Percentiles rank a stretch among this genome's conserved stretches.
Evolutionary conservation across 768 basidiomycete genomes (phyloP).

Genomic region (Pleurotus sapidus): DNA sequence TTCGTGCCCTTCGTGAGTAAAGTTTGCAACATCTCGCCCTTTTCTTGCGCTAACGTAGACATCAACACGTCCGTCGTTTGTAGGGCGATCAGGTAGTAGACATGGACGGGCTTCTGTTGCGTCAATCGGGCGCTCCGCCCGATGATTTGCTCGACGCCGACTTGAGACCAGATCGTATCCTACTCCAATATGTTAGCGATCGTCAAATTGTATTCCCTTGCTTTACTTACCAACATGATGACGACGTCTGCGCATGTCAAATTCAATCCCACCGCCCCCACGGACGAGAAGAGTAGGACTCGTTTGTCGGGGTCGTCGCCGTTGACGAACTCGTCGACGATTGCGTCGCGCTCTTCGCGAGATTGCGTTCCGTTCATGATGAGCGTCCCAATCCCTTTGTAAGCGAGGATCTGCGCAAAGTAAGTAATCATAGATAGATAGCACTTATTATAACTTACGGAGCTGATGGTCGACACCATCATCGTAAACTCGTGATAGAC

Average conservation of each 20-base stretch:
- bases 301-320: not conserved
- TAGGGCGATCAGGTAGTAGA: constrained; percentile 8
- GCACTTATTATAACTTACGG: too few species aligned
- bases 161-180: constrained; percentile 9
- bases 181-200: not conserved
- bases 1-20: not conserved
- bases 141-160: constrained; percentile 2
- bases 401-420: too few species aligned
- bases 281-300: constrained; percentile 3
- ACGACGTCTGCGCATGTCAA: constrained; percentile 2
- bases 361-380: not conserved
- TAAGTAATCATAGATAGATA: too few species aligned
- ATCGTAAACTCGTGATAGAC: too few species aligned
- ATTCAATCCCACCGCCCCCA: constrained; percentile 3
- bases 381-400: not conserved
- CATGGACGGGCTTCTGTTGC: constrained; percentile 5
- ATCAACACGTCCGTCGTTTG: constrained; percentile 9
- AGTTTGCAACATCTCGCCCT: constrained; percentile 3
- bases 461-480: too few species aligned
- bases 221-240: not conserved
- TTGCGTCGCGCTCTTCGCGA: not conserved
- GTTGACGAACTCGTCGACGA: not conserved
- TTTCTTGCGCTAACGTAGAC: not conserved
- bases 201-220: too few species aligned
- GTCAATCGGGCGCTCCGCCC: constrained; percentile 3